A percentile compares a stretch with the other conserved stretches of the same genome.
phyloP scores from a whole-genome alignment of 192 early-diverging fungal species.

The Rhizoclosmatium globosum region DNA sequence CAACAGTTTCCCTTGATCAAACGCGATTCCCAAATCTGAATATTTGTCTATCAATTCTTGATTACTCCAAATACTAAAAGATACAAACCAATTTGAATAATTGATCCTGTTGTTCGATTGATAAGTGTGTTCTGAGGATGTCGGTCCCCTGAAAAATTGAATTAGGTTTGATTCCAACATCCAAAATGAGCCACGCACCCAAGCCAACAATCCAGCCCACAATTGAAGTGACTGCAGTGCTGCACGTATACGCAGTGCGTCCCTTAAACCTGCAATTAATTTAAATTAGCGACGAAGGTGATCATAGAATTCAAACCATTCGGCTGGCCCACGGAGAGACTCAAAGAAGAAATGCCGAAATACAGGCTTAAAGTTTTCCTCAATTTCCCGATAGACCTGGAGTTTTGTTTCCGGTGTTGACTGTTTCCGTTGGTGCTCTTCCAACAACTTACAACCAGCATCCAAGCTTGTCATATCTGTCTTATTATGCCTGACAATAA shows the following conservation, averaged over 20 bases:
- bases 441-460: constrained; percentile 51
- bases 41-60: neutral
- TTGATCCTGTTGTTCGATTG: constrained; percentile 79
- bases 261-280: constrained; percentile 64
- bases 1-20: constrained; percentile 90
- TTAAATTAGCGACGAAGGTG: neutral
- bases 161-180: too few relatives aligned
- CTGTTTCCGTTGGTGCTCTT: constrained; percentile 47
- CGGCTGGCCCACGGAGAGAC: constrained; percentile 69
- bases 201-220: constrained; percentile 81
- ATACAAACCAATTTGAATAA: constrained; percentile 86
- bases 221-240: constrained; percentile 86
- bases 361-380: constrained; percentile 59
- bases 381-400: constrained; percentile 60
- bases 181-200: too few relatives aligned
- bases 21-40: constrained; percentile 88
- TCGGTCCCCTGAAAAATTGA: constrained; percentile 90
- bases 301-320: constrained; percentile 61
- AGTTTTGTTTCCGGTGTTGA: constrained; percentile 64
- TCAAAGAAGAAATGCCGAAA: constrained; percentile 84
- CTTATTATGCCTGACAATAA: constrained; percentile 53
- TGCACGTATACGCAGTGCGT: constrained; percentile 75
- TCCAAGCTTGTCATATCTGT: constrained; percentile 47
- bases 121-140: constrained; percentile 94
- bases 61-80: neutral